phyloP scores from a whole-genome alignment of 805 yeast genomes.

The Henningerozyma blattae region DNA sequence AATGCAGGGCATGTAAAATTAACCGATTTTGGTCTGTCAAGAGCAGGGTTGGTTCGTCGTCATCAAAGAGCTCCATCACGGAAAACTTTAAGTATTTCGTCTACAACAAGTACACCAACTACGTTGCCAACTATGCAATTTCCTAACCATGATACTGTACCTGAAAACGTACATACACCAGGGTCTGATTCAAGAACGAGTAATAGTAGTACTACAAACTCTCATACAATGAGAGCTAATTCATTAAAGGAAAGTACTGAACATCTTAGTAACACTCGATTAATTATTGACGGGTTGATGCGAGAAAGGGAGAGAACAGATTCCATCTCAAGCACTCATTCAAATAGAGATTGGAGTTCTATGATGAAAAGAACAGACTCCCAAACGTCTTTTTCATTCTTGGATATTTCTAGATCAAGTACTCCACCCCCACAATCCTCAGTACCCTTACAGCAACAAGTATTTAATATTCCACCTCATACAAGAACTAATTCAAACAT shows the following conservation, averaged over 20 bases:
- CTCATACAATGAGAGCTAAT: background rate
- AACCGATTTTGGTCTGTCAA: conserved; percentile 89
- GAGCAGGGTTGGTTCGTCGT: conserved; percentile 80
- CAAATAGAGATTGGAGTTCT: conserved; percentile 11
- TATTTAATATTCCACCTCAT: background rate
- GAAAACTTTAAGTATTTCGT: conserved; percentile 2
- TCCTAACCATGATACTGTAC: background rate
- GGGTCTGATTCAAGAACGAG: background rate
- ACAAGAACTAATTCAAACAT: conserved; percentile 27
- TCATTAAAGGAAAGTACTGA: background rate
- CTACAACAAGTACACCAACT: background rate
- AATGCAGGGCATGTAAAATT: conserved; percentile 78
- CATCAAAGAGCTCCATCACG: conserved; percentile 32
- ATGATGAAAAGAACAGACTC: conserved; percentile 21
- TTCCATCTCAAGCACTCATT: conserved; percentile 11
- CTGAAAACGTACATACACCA: background rate
- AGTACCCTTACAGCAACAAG: background rate
- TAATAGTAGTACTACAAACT: background rate
- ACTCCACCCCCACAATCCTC: conserved; percentile 16
- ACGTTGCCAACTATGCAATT: background rate
- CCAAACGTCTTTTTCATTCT: conserved; percentile 17
- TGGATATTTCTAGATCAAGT: conserved; percentile 17
- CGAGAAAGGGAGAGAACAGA: conserved; percentile 8
- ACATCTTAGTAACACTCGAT: conserved; percentile 1
- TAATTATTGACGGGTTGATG: conserved; percentile 1